Evolutionary conservation across 371 early-diverging fungal genomes (phyloP), one percentile per base, ranked within the genome.

Genomic region (Mucor sp.): DNA sequence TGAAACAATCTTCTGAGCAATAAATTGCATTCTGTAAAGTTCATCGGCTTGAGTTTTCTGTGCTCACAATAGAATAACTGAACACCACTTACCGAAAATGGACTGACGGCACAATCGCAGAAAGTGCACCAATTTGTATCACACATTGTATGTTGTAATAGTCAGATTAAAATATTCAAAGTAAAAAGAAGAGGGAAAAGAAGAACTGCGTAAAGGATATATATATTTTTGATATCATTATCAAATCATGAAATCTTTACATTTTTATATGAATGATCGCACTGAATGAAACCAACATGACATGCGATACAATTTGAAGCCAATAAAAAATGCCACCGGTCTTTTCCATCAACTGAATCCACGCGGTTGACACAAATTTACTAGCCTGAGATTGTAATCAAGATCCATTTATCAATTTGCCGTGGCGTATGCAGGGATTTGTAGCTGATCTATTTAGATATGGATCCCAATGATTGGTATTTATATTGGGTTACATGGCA

Each of bases 81-180:
- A 33, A 8, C 15, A 12, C 9, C 43, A 53, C 64, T 19, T 69
- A 69, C 70, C 47, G 56, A 56, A n/a, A 44, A 28, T 35, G 70
- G 66, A 56, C 37, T 65, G n/a, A 69, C 57, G 12, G 70, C 70
- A 56, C 70, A 61, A 44, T 69, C 70, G 19, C 70, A 69, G 44
- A 56, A 69, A 21, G 70, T 69, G 55, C 70, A 69, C 70, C 70
- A 69, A 55, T 69, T 69, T 65, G 70, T 66, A 66, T 70, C 66
- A 32, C 69, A 60, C 62, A 70, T 70, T 15, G 19, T 61, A 8
- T 62, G n/a, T 19, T 19, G 9, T 21, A 3, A 21, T 44, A n/a
- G 47, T 2, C 9, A 9, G 21, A 8, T 47, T 9, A 3, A 21
- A 21, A 19, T 47, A 21, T 3, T 47, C 47, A 47, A 47, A 21